Percentiles rank a stretch among this genome's conserved stretches.
Conservation (phyloP, 2,329 filamentous ascomycete genomes). For the Verticillium klebahnii region DNA sequence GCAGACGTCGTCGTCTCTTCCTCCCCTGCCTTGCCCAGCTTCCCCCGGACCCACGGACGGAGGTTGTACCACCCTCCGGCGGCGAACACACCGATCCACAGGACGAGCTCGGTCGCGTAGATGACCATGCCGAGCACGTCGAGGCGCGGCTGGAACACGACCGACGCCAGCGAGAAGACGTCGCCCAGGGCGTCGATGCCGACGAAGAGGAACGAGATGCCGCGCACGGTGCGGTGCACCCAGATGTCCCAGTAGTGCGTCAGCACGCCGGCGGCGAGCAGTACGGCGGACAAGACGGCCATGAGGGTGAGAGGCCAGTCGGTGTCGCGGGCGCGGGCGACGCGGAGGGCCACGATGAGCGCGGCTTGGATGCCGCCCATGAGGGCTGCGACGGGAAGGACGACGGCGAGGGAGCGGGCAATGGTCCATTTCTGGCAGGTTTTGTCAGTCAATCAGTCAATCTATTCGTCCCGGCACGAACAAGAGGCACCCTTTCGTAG, state of each 20-base stretch:
- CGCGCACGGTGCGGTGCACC: constrained; percentile 58
- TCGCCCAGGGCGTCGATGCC: constrained; percentile 66
- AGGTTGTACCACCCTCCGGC: constrained; percentile 63
- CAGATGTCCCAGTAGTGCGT: constrained; percentile 69
- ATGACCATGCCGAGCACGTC: constrained; percentile 62
- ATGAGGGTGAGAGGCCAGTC: constrained; percentile 63
- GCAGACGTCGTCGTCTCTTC: neutral
- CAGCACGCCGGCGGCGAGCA: constrained; percentile 62
- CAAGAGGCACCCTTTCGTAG: constrained; percentile 31
- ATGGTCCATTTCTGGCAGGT: constrained; percentile 45
- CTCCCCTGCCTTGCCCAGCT: constrained; percentile 17
- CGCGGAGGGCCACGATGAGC: constrained; percentile 53
- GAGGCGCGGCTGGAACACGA: constrained; percentile 55
- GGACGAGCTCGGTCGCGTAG: constrained; percentile 59
- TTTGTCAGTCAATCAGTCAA: constrained; percentile 2
- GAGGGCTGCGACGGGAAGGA: constrained; percentile 44
- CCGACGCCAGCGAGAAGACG: constrained; percentile 59
- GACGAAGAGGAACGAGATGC: constrained; percentile 70
- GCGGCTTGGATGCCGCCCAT: constrained; percentile 57
- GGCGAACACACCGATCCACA: constrained; percentile 65
- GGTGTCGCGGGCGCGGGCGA: constrained; percentile 34
- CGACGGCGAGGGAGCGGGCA: constrained; percentile 39
- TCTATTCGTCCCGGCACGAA: too few species aligned
- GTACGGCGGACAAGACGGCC: constrained; percentile 58
- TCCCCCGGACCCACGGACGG: constrained; percentile 47